Conservation (phyloP, 2,329 filamentous ascomycete species). For the Gliomastix tumulicola region DNA sequence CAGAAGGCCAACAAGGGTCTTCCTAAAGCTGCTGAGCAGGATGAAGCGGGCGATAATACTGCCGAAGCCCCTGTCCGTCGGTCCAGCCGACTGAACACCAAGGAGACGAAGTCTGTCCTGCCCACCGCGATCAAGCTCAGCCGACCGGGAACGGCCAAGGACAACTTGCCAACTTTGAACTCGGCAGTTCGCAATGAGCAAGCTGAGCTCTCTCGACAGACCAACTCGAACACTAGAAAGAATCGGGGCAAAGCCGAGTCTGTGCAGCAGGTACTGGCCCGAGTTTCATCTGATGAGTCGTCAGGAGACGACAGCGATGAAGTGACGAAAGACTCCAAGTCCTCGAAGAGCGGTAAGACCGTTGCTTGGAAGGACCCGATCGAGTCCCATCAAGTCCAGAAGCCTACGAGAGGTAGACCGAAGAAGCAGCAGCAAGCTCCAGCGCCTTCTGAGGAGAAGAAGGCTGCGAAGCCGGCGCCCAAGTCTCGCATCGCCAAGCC, state of each 20-base stretch:
- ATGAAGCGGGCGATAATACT: too few species aligned
- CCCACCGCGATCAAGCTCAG: constrained; percentile 23
- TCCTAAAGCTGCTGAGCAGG: constrained; percentile 4
- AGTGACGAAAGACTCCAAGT: constrained; percentile 5
- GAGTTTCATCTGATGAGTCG: constrained; percentile 12
- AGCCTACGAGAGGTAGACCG: constrained; percentile 12
- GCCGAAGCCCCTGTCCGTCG: constrained; percentile 15
- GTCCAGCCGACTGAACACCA: constrained; percentile 22
- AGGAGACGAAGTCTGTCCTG: constrained; percentile 20
- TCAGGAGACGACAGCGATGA: constrained; percentile 11
- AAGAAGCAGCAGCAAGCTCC: too few species aligned
- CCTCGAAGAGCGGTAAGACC: constrained; percentile 14
- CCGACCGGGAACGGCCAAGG: constrained; percentile 16
- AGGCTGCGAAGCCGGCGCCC: constrained; percentile 9
- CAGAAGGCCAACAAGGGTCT: constrained; percentile 1
- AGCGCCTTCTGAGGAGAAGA: constrained; percentile 4
- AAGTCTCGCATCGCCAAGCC: constrained; percentile 15
- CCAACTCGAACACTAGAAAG: constrained; percentile 23
- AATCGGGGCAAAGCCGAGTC: constrained; percentile 27
- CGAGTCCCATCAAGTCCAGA: constrained; percentile 11
- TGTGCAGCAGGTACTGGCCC: constrained; percentile 23
- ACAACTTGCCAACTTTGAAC: too few species aligned
- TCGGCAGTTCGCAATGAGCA: constrained; percentile 18
- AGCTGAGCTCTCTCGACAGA: constrained; percentile 22
- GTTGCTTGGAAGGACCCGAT: constrained; percentile 27